Evolutionary conservation across 257 asterid species (phyloP).

Genomic region (Orobanche coerulescens): DNA sequence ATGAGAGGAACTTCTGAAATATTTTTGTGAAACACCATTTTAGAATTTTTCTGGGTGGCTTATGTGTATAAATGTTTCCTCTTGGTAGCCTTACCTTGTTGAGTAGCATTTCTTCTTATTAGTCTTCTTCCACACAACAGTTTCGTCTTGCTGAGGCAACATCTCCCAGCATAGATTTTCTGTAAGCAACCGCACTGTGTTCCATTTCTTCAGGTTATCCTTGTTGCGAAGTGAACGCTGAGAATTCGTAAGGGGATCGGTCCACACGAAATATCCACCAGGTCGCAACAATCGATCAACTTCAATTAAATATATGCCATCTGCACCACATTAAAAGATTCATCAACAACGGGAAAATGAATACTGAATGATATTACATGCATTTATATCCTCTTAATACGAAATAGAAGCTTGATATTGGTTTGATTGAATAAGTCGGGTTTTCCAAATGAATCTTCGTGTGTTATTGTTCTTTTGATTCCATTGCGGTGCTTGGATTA

Average conservation of each 20-base stretch:
- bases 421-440: neutral
- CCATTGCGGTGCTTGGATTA: no score
- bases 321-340: slow-evolving; percentile 39
- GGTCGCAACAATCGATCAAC: slow-evolving; percentile 90
- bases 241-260: slow-evolving; percentile 71
- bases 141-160: slow-evolving; percentile 88
- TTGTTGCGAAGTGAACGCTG: slow-evolving; percentile 67
- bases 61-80: neutral
- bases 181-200: slow-evolving; percentile 50
- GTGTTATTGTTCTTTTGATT: no score
- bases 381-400: neutral
- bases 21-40: neutral
- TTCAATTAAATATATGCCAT: slow-evolving; percentile 68
- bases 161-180: slow-evolving; percentile 84
- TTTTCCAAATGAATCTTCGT: no score
- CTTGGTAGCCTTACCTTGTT: slow-evolving; percentile 43
- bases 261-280: slow-evolving; percentile 99
- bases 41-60: neutral
- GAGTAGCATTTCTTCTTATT: slow-evolving; percentile 64
- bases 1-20: neutral
- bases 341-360: neutral
- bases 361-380: neutral
- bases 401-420: neutral
- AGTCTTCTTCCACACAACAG: slow-evolving; percentile 95
- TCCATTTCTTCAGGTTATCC: slow-evolving; percentile 76